phyloP scores from a whole-genome alignment of 768 basidiomycete genomes.

The Tulasnella sp. region DNA sequence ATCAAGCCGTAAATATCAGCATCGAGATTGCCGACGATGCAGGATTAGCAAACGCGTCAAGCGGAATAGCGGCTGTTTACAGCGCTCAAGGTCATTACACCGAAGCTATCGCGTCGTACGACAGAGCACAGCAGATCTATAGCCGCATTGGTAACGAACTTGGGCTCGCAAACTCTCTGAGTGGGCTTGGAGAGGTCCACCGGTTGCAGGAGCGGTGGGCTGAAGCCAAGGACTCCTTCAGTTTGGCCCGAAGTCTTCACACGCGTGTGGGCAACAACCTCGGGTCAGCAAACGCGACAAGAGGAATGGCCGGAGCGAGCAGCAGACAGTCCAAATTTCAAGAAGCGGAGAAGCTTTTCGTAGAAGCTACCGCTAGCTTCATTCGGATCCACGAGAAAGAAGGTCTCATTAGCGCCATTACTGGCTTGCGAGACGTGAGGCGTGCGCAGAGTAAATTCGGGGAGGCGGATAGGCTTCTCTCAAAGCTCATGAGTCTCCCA shows the following conservation, averaged over 20 bases:
- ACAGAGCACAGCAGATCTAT: too few relatives aligned
- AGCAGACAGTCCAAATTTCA: not conserved
- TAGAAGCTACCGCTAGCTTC: not conserved
- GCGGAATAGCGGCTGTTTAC: not conserved
- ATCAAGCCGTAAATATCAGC: not conserved
- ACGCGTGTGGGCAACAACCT: not conserved
- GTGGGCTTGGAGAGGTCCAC: not conserved
- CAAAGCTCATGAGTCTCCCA: too few relatives aligned
- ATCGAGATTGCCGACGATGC: not conserved
- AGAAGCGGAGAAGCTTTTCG: not conserved
- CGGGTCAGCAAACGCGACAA: not conserved
- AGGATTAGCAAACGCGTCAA: not conserved
- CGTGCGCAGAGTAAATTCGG: too few relatives aligned
- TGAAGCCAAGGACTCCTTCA: not conserved
- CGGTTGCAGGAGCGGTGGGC: not conserved
- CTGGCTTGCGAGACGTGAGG: not conserved
- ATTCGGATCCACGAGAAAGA: not conserved
- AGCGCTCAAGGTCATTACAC: too few relatives aligned
- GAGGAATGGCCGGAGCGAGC: not conserved
- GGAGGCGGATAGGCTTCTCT: too few relatives aligned
- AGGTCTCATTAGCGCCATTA: too few relatives aligned
- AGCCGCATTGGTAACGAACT: not conserved
- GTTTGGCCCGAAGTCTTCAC: not conserved
- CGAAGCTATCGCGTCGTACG: too few relatives aligned
- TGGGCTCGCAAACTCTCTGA: not conserved